Base-by-base conservation (phyloP, 495 filamentous ascomycete species). In the Cladorrhinum samala region DNA sequence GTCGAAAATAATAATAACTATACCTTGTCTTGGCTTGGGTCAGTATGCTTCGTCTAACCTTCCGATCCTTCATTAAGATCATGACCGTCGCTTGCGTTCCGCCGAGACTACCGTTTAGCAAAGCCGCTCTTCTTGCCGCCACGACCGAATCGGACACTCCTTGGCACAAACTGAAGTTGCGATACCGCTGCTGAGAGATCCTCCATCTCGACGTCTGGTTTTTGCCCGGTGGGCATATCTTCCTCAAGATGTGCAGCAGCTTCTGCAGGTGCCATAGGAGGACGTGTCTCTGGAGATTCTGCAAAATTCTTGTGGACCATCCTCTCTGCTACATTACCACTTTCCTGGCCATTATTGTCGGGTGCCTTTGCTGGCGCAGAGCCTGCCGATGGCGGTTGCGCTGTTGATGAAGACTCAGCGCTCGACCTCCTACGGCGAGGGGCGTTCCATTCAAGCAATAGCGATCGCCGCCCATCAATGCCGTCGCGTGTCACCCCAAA, bases 401-500 rank as follows among this genome's bases (percentile, higher is more conserved):
- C 37, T 55, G 41, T 39, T 60, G 45, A 61, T 51, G 33, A 41
- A 23, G 65, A 24, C 3, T n/a, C 62, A 16, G 64, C 51, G 36
- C 73, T 71, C 38, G 79, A 77, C 39, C 67, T 75, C 42, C 73
- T 57, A 2, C 21, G 16, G 14, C 55, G 77, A 43, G 76, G 77
- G 54, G 74, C 71, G 33, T 77, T 77, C 33, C 74, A 68, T 50
- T 80, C 75, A 37, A 65, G 72, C 5, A 98, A 70, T 69, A 98
- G 77, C 5, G 91, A 93, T 19, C 73, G 84, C 43, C 87, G 79
- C 40, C 84, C 84, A 61, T 96, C 93, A 44, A 96, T 87, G 24
- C 93, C 93, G 53, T 90, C 81, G 57, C 91, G 87, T 0, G 95
- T 84, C 25, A 96, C 80, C 19, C 80, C 82, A 66, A 96, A 97